Percentiles rank a stretch among this genome's conserved stretches.
Evolutionary conservation across 2,329 filamentous ascomycete genomes (phyloP).

Genomic region (Beauveria medogensis): DNA sequence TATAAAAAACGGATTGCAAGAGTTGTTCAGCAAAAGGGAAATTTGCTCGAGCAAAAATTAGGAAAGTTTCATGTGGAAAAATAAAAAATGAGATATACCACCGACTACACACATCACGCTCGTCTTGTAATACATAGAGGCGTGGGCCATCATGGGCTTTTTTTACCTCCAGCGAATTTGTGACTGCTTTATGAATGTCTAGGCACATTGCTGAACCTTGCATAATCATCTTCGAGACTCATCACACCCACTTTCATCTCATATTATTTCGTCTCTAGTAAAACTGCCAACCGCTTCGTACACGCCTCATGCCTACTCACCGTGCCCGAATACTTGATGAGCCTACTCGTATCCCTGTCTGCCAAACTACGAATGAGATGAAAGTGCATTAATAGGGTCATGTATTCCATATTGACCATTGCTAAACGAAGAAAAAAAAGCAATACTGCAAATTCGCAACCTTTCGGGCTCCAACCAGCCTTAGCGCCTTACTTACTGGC

Average conservation of each 20-base stretch:
- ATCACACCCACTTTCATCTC: background rate
- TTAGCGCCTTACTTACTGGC: background rate
- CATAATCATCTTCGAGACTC: slow-evolving; percentile 21
- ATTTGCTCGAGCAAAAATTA: background rate
- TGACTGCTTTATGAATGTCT: background rate
- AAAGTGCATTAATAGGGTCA: background rate
- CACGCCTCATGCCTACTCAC: too few relatives aligned
- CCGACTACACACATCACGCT: background rate
- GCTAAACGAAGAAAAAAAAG: slow-evolving; percentile 21
- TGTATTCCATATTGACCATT: slow-evolving; percentile 5
- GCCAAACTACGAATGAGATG: background rate
- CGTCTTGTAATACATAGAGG: background rate
- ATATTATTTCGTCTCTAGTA: background rate
- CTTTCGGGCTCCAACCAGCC: background rate
- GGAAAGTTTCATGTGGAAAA: background rate
- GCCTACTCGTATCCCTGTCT: background rate
- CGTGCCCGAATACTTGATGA: too few relatives aligned
- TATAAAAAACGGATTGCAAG: background rate
- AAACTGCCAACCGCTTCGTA: too few relatives aligned
- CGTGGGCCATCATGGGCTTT: background rate
- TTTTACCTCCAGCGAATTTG: background rate
- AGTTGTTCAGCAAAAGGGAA: slow-evolving; percentile 17
- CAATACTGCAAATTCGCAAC: slow-evolving; percentile 17
- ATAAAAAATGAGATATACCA: slow-evolving; percentile 8
- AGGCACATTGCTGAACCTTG: slow-evolving; percentile 28